Evolutionary conservation across 768 basidiomycete species (phyloP).

Genomic region (Macrocybe gigantea): DNA sequence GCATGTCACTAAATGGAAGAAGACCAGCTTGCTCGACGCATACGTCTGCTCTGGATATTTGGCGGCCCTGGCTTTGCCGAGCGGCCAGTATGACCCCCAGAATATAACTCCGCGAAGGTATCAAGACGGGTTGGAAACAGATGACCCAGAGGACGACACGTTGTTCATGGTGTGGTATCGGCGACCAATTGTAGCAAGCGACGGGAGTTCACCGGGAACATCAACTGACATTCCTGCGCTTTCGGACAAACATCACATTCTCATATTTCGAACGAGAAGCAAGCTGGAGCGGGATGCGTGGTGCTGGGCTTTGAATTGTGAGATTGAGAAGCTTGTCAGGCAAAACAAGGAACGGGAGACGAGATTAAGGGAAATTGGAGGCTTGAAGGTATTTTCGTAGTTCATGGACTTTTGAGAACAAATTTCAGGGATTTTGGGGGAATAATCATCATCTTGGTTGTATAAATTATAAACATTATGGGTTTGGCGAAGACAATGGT

Average conservation of each 20-base stretch:
- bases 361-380: constrained; percentile 58
- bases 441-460: background rate
- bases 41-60: constrained; percentile 88
- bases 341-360: constrained; percentile 58
- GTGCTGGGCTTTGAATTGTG: constrained; percentile 90
- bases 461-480: constrained; percentile 4
- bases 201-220: constrained; percentile 13
- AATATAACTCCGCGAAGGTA: constrained; percentile 65
- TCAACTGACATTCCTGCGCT: constrained; percentile 38
- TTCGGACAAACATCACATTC: constrained; percentile 52
- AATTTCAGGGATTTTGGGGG: background rate
- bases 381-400: constrained; percentile 29
- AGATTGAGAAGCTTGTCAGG: constrained; percentile 79
- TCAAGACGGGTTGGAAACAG: constrained; percentile 82
- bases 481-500: background rate
- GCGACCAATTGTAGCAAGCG: constrained; percentile 25
- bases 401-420: constrained; percentile 3
- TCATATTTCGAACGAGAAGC: constrained; percentile 70
- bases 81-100: constrained; percentile 57
- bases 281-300: constrained; percentile 89
- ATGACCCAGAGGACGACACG: constrained; percentile 85
- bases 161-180: constrained; percentile 79
- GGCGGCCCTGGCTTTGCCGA: constrained; percentile 59
- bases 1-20: constrained; percentile 48
- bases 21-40: constrained; percentile 62